Evolutionary conservation across 805 yeast genomes (phyloP).

Genomic region (Wickerhamiella galacta): DNA sequence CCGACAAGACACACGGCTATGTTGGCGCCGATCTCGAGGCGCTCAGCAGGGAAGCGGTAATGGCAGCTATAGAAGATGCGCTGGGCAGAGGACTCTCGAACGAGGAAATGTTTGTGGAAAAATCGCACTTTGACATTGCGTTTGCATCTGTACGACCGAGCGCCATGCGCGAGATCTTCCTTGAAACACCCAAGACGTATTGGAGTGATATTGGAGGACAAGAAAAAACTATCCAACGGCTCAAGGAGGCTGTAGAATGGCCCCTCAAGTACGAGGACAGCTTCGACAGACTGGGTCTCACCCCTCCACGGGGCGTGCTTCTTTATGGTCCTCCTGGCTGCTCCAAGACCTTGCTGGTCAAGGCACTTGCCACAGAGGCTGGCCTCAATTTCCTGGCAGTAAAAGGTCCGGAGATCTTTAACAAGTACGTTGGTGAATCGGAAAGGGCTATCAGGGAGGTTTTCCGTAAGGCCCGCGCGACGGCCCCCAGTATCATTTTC

Average conservation of each 20-base stretch:
- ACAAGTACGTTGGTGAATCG: constrained; percentile 90
- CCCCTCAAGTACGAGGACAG: constrained; percentile 74
- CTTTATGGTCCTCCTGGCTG: constrained; percentile 98
- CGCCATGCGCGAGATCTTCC: constrained; percentile 89
- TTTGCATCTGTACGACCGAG: constrained; percentile 76
- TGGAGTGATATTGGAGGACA: constrained; percentile 98
- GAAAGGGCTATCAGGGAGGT: constrained; percentile 88
- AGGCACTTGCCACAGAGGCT: constrained; percentile 88
- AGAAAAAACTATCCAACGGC: constrained; percentile 57
- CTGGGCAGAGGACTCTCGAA: constrained; percentile 17
- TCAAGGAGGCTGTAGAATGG: constrained; percentile 79
- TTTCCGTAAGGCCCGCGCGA: constrained; percentile 84
- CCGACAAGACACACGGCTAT: constrained; percentile 81
- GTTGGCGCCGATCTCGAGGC: constrained; percentile 95
- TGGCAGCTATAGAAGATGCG: constrained; percentile 60
- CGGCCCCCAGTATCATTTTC: constrained; percentile 84
- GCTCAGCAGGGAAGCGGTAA: constrained; percentile 70
- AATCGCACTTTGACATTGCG: constrained; percentile 51
- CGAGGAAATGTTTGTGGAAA: constrained; percentile 30
- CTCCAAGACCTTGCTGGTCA: constrained; percentile 87
- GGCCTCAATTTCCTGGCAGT: constrained; percentile 88
- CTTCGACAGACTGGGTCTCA: constrained; percentile 59
- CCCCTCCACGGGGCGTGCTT: constrained; percentile 84
- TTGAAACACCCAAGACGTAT: constrained; percentile 84
- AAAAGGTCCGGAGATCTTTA: constrained; percentile 91